A percentile compares a stretch with the other conserved stretches of the same genome.
Conservation (phyloP, 768 basidiomycete species). For the Tricholoma furcatifolium region DNA sequence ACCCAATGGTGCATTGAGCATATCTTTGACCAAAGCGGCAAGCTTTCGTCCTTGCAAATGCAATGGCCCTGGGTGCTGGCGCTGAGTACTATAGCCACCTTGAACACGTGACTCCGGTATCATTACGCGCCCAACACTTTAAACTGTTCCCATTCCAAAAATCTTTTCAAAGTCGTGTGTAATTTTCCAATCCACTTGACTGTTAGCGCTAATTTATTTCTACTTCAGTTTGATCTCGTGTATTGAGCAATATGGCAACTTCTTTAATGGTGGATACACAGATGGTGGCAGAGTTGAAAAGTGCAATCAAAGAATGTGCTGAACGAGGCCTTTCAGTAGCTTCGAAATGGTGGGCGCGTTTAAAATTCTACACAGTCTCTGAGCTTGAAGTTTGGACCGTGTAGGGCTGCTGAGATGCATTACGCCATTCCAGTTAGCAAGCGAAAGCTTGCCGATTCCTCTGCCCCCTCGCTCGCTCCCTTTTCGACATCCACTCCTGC, state of each 20-base stretch:
- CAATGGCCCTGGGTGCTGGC: no score
- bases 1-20: no score
- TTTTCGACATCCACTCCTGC: conserved; percentile 66
- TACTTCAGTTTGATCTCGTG: neutral
- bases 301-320: conserved; percentile 69
- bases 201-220: neutral
- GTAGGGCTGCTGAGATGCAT: conserved; percentile 77
- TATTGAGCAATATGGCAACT: conserved; percentile 18
- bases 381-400: neutral
- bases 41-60: no score
- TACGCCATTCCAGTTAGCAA: conserved; percentile 54
- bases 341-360: conserved; percentile 68
- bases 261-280: conserved; percentile 35
- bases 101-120: no score
- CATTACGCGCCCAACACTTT: no score
- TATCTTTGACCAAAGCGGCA: no score
- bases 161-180: no score
- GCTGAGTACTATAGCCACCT: no score
- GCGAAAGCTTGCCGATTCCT: conserved; percentile 30
- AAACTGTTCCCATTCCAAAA: no score
- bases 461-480: conserved; percentile 23
- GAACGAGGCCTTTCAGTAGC: conserved; percentile 69
- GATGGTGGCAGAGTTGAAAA: conserved; percentile 54
- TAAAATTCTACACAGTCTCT: neutral
- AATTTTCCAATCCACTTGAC: no score